A percentile compares a stretch with the other conserved stretches of the same genome.
These are phyloP conservation scores for Tuber borchii DNA, from an alignment of 495 filamentous ascomycete species.

Conservation along the genomic window DNA sequence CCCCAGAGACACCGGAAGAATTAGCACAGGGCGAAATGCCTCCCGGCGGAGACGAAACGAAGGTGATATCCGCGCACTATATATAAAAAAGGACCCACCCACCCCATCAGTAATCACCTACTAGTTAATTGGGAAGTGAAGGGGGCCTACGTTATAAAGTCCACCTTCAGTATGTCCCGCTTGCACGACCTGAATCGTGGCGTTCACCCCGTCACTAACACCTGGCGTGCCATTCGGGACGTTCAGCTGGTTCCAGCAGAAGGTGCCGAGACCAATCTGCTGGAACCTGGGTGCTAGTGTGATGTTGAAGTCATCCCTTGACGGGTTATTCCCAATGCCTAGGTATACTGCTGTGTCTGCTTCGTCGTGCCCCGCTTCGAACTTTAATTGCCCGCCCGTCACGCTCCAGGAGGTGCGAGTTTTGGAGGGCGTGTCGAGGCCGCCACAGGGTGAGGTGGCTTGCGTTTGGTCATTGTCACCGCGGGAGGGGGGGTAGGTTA, in stretches of 20 bases:
- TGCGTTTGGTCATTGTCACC: slow-evolving; percentile 52
- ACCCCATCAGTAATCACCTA: background rate
- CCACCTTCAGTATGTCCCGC: slow-evolving; percentile 51
- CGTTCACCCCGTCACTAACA: slow-evolving; percentile 51
- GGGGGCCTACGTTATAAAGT: slow-evolving; percentile 50
- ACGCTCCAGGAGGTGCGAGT: slow-evolving; percentile 51
- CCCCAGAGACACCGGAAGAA: slow-evolving; percentile 48
- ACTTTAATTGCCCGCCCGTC: slow-evolving; percentile 48
- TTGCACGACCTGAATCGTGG: slow-evolving; percentile 59
- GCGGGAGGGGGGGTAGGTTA: slow-evolving; percentile 53
- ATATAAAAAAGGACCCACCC: slow-evolving; percentile 10
- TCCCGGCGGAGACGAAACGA: slow-evolving; percentile 45
- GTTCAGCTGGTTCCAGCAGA: slow-evolving; percentile 50
- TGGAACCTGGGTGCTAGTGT: slow-evolving; percentile 49
- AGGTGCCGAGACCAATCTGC: slow-evolving; percentile 51
- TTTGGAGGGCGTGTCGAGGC: slow-evolving; percentile 47
- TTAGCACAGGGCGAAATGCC: slow-evolving; percentile 48
- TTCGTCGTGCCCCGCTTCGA: slow-evolving; percentile 54
- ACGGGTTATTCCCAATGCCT: slow-evolving; percentile 51
- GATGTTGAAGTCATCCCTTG: slow-evolving; percentile 51
- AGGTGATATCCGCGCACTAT: slow-evolving; percentile 59
- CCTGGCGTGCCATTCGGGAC: slow-evolving; percentile 43
- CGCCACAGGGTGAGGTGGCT: slow-evolving; percentile 52
- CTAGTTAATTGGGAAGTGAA: background rate
- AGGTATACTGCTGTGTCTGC: slow-evolving; percentile 54